These are phyloP conservation scores for Cercospora sojina DNA, from an alignment of 2,329 filamentous ascomycete genomes.

Conservation along the genomic window DNA sequence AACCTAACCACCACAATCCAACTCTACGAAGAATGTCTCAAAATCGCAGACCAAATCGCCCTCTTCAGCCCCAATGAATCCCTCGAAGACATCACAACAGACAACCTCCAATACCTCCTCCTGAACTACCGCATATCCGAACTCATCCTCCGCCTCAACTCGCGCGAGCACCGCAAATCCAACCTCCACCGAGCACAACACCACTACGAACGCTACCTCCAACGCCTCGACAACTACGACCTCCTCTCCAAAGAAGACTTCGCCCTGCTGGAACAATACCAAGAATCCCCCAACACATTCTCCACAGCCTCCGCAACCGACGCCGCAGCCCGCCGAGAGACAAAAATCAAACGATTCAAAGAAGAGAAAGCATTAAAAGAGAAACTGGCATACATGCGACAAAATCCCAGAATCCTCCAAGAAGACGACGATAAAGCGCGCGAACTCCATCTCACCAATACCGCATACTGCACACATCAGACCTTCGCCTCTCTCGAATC, in stretches of 20 bases:
- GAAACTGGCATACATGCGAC: conserved; percentile 69
- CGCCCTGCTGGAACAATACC: conserved; percentile 70
- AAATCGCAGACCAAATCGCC: conserved; percentile 67
- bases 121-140: conserved; percentile 78
- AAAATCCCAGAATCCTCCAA: conserved; percentile 60
- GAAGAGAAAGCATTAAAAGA: conserved; percentile 82
- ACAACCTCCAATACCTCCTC: conserved; percentile 80
- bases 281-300: conserved; percentile 70
- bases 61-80: conserved; percentile 91
- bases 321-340: conserved; percentile 69
- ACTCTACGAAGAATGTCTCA: conserved; percentile 70
- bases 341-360: conserved; percentile 82
- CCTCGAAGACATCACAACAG: conserved; percentile 80
- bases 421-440: conserved; percentile 84
- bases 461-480: conserved; percentile 72
- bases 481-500: conserved; percentile 86
- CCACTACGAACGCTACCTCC: conserved; percentile 76
- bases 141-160: conserved; percentile 67
- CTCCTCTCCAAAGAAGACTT: conserved; percentile 65
- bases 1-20: conserved; percentile 66
- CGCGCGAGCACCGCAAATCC: conserved; percentile 58
- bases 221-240: conserved; percentile 73
- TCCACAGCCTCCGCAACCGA: conserved; percentile 66
- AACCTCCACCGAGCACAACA: conserved; percentile 64
- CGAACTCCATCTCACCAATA: conserved; percentile 72